Evolutionary conservation across 108 stramenopile species (phyloP), one percentile per base, ranked within the genome.

Genomic region (Cyclotella baltica): DNA sequence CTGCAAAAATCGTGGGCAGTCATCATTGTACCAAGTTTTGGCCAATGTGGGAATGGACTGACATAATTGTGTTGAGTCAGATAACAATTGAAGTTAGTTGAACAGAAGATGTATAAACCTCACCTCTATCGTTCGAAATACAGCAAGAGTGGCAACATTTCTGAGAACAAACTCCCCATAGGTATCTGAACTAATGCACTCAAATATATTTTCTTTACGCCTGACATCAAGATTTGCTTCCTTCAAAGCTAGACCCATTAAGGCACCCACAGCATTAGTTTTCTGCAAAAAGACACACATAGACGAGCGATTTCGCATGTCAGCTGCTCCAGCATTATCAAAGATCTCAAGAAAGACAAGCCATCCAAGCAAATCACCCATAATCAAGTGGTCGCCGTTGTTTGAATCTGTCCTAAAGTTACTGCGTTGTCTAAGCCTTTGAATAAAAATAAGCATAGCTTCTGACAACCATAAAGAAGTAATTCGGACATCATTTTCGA

Each of bases 21-120:
- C 72, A 55, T 90, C 84, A 69, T 90, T 90, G 88, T 86, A 95
- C 94, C 94, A 95, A 22, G 78, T 80, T 72, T 89, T 93, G 53
- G 84, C 83, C 57, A 95, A 63, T 0, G 89, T 85, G 11, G 94
- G 94, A 56, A 95, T 80, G 5, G 86, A 76, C 68, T 52, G 51
- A n/a, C 4, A 20, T n/a, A 13, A 43, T 10, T 43, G 6, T 43
- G 40, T 43, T 6, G 40, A n/a, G n/a, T n/a, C n/a, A n/a, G n/a
- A n/a, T n/a, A n/a, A n/a, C n/a, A n/a, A n/a, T n/a, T n/a, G n/a
- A n/a, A n/a, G n/a, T n/a, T n/a, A n/a, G n/a, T n/a, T n/a, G n/a
- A n/a, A n/a, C n/a, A n/a, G n/a, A n/a, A n/a, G n/a, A 52, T 52
- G 51, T 52, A 20, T n/a, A 4, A 52, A n/a, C n/a, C 51, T 52